Evolutionary conservation across 2,329 filamentous ascomycete genomes (phyloP), one percentile per base, ranked within the genome.

Genomic region (Chaetomiaceae sp.): DNA sequence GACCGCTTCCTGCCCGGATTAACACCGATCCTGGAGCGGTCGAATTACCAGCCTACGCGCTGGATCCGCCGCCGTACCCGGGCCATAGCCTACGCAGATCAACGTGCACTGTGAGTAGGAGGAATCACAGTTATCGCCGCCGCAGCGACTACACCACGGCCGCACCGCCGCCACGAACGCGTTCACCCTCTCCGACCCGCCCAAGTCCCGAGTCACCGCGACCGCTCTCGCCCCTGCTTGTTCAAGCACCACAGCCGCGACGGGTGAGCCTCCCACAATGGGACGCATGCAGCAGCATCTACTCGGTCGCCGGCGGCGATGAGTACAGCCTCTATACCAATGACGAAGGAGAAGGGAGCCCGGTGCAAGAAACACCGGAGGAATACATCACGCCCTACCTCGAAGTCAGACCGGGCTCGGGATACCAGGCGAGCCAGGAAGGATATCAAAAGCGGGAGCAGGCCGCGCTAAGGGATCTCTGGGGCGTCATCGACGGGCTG

Each of bases 401-500:
- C 7, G 21, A 30, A 3, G n/a, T 13, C 4, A 2, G 36, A 14
- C 25, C 34, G 14, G 29, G 6, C 16, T 18, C 13, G n/a, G 14
- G 30, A n/a, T n/a, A 20, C 11, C 7, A 13, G 21, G 5, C 8
- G 9, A 20, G 10, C 3, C 16, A 30, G 44, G 9, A 30, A 4
- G 23, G 16, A 5, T 16, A 29, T n/a, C 9, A 16, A 1, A 30
- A 47, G 13, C 13, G 32, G 49, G 52, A 55, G 16, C 29, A 46
- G 36, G 23, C 29, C 8, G 55, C 55, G 13, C 27, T 57, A 36
- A 29, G 20, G 25, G 55, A 57, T 30, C 21, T 57, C n/a, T 44
- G 46, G 52, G 55, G 38, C 1, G 46, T 50, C 1, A 42, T 57
- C n/a, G 52, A 57, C 7, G 52, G 30, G 18, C 6, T 55, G 8